phyloP scores from a whole-genome alignment of 441 rosid species.

The Populus trichocarpa region DNA sequence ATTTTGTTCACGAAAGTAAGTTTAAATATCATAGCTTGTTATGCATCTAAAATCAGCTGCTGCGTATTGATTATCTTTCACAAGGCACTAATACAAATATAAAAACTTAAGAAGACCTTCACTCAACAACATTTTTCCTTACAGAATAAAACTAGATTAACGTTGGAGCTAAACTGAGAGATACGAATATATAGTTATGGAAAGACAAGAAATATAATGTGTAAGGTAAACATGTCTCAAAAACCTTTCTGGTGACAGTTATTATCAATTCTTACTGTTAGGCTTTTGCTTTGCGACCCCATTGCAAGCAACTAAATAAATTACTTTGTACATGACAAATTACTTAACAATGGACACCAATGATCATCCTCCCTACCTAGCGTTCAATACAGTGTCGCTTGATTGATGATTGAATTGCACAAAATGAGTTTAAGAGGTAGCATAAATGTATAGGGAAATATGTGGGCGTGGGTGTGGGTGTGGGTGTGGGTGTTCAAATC shows the following conservation, averaged over 20 bases:
- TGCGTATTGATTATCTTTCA: background rate
- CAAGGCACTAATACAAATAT: background rate
- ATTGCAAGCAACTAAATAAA: background rate
- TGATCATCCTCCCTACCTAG: background rate
- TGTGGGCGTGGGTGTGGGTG: too few species aligned
- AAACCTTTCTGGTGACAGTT: background rate
- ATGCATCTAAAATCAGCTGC: background rate
- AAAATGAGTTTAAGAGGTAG: background rate
- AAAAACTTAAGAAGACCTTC: background rate
- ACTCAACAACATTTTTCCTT: background rate
- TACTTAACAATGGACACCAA: background rate
- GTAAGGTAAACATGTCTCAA: background rate
- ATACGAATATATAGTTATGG: background rate
- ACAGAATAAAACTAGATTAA: background rate
- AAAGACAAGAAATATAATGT: background rate
- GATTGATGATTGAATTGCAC: background rate
- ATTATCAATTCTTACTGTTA: background rate
- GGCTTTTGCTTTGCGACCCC: background rate
- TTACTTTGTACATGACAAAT: background rate
- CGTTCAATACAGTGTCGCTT: background rate
- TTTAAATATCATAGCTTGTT: background rate
- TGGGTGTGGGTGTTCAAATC: background rate
- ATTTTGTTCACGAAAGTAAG: background rate
- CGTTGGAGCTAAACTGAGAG: too few species aligned
- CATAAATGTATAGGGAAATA: background rate